These are phyloP conservation scores for Clavulina sp. DNA, from an alignment of 768 basidiomycete genomes.

Conservation along the genomic window DNA sequence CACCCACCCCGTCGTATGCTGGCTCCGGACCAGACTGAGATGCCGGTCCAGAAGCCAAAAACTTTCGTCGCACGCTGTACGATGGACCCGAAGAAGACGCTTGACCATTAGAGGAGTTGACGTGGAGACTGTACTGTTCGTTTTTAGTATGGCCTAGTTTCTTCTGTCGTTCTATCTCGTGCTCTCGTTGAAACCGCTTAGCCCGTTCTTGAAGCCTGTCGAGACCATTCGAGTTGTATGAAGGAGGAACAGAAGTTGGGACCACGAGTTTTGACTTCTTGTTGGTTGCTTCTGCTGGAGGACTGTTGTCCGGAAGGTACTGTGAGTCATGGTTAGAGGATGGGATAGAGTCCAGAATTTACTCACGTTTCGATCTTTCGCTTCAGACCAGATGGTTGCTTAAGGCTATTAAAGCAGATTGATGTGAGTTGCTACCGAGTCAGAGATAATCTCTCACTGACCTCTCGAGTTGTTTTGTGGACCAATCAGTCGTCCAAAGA, in stretches of 20 bases:
- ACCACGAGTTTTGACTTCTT: slow-evolving; percentile 7
- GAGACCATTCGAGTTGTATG: slow-evolving; percentile 39
- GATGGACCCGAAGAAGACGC: too few relatives aligned
- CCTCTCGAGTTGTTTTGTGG: slow-evolving; percentile 73
- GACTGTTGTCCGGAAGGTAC: slow-evolving; percentile 32
- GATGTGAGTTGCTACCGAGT: neutral
- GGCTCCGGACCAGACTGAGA: too few relatives aligned
- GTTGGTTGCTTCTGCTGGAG: slow-evolving; percentile 36
- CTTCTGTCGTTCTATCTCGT: slow-evolving; percentile 59
- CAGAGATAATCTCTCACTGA: neutral
- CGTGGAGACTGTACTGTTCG: slow-evolving; percentile 12
- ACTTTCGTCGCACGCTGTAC: too few relatives aligned
- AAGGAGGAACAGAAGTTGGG: neutral
- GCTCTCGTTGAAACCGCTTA: slow-evolving; percentile 79
- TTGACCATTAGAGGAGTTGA: slow-evolving; percentile 7
- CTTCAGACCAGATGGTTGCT: neutral
- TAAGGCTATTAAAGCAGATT: neutral
- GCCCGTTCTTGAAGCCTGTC: slow-evolving; percentile 50
- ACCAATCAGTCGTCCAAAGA: slow-evolving; percentile 92
- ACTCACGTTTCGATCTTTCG: neutral
- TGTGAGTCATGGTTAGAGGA: neutral
- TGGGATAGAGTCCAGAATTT: neutral
- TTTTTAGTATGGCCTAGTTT: slow-evolving; percentile 10
- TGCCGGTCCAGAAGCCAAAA: too few relatives aligned
- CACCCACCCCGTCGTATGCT: too few relatives aligned